These are phyloP conservation scores for Aspergillus coremiiformis DNA, from an alignment of 495 filamentous ascomycete genomes.

Conservation along the genomic window DNA sequence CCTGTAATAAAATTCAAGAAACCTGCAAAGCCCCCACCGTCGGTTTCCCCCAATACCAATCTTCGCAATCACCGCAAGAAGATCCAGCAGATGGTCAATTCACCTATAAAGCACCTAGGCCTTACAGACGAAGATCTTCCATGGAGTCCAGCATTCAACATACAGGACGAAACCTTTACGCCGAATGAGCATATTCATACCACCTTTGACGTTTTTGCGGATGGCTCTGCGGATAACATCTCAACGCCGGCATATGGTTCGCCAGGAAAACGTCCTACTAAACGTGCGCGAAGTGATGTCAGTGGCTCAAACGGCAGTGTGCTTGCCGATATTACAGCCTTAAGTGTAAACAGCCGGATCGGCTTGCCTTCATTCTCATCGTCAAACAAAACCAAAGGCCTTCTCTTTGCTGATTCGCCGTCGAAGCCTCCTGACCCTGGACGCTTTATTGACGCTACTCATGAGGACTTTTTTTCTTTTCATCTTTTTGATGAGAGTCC, in stretches of 20 bases:
- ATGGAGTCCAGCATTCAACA: slow-evolving; percentile 73
- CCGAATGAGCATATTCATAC: slow-evolving; percentile 41
- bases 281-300: slow-evolving; percentile 53
- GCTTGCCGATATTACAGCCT: slow-evolving; percentile 58
- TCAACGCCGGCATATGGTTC: slow-evolving; percentile 56
- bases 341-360: slow-evolving; percentile 42
- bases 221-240: slow-evolving; percentile 44
- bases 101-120: slow-evolving; percentile 67
- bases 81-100: slow-evolving; percentile 81
- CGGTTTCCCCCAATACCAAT: slow-evolving; percentile 89
- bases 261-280: slow-evolving; percentile 66
- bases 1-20: slow-evolving; percentile 81
- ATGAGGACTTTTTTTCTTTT: slow-evolving; percentile 57
- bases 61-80: slow-evolving; percentile 84
- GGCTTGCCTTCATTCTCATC: slow-evolving; percentile 29
- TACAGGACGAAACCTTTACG: slow-evolving; percentile 50
- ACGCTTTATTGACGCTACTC: slow-evolving; percentile 48
- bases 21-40: slow-evolving; percentile 72
- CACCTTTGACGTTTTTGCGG: slow-evolving; percentile 68
- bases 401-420: slow-evolving; percentile 42
- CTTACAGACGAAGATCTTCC: slow-evolving; percentile 55
- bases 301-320: slow-evolving; percentile 40
- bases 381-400: slow-evolving; percentile 30
- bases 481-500: slow-evolving; percentile 53
- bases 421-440: slow-evolving; percentile 44